Evolutionary conservation across 192 early-diverging fungal genomes (phyloP).

Genomic region (Coemansia sp.): DNA sequence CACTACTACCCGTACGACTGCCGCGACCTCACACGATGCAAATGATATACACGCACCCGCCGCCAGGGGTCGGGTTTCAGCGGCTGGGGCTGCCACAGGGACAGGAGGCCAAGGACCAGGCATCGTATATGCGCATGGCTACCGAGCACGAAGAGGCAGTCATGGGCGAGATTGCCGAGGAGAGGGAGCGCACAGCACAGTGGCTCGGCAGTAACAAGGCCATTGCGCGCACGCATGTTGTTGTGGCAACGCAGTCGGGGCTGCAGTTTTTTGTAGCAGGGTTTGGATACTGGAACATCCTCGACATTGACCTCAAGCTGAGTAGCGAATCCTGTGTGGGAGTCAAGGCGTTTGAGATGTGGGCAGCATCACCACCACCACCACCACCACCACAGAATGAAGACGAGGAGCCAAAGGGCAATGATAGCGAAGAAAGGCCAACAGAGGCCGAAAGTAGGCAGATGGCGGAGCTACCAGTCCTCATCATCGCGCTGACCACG

Average conservation of each 20-base stretch:
- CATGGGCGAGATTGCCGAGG: conserved; percentile 25
- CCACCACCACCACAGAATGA: not conserved
- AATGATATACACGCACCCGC: conserved; percentile 44
- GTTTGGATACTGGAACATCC: conserved; percentile 56
- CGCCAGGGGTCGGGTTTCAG: conserved; percentile 49
- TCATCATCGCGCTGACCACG: conserved; percentile 48
- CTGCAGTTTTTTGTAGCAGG: conserved; percentile 52
- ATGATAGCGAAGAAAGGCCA: not conserved
- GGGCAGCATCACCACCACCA: not conserved
- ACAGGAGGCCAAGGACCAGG: conserved; percentile 26
- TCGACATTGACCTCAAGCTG: conserved; percentile 45
- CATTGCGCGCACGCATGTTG: conserved; percentile 37
- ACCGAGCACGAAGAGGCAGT: conserved; percentile 23
- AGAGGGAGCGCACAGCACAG: conserved; percentile 26
- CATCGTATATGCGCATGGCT: conserved; percentile 3
- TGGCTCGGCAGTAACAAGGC: conserved; percentile 32
- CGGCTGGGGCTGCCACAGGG: conserved; percentile 20
- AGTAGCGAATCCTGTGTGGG: conserved; percentile 49
- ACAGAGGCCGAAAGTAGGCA: conserved; percentile 10
- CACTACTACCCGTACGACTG: conserved; percentile 48
- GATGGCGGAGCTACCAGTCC: conserved; percentile 22
- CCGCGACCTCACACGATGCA: conserved; percentile 56
- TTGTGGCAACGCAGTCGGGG: conserved; percentile 49
- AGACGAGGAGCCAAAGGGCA: not conserved
- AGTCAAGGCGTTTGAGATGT: conserved; percentile 55